Evolutionary conservation across 306 rosid genomes (phyloP).

Genomic region (Arachis hypogaea): DNA sequence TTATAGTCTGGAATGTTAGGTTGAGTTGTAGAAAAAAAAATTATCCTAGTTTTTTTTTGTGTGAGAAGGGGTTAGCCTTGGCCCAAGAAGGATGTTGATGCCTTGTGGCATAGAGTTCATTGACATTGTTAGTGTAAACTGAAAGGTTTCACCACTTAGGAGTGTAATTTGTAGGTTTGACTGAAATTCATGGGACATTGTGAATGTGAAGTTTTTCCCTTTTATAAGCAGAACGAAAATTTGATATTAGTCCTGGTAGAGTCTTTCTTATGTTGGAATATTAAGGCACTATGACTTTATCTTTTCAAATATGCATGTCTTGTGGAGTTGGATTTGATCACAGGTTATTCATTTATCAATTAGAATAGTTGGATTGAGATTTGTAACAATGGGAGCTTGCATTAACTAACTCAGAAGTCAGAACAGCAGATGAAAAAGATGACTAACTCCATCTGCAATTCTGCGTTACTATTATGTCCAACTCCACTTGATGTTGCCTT

Average conservation of each 20-base stretch:
- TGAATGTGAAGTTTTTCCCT: constrained; percentile 13
- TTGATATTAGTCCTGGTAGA: neutral
- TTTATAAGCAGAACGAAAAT: neutral
- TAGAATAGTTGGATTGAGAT: neutral
- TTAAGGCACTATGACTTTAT: neutral
- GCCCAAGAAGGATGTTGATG: too few species aligned
- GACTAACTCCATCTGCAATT: neutral
- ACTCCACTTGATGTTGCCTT: neutral
- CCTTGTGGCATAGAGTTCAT: too few species aligned
- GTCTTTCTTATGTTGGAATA: neutral
- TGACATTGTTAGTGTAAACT: too few species aligned
- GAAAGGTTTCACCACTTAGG: neutral
- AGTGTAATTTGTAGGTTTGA: constrained; percentile 9
- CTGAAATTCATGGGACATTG: constrained; percentile 6
- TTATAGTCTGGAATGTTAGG: constrained; percentile 1
- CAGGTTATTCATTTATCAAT: neutral
- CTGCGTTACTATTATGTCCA: neutral
- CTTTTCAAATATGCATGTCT: constrained; percentile 6
- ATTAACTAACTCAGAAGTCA: neutral
- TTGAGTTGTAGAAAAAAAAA: neutral
- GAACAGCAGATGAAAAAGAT: neutral
- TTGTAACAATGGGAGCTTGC: neutral
- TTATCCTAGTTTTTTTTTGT: neutral
- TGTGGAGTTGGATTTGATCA: neutral
- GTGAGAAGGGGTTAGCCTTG: neutral